These are phyloP conservation scores for Neonectria hederae DNA, from an alignment of 2,329 filamentous ascomycete genomes.

Conservation along the genomic window DNA sequence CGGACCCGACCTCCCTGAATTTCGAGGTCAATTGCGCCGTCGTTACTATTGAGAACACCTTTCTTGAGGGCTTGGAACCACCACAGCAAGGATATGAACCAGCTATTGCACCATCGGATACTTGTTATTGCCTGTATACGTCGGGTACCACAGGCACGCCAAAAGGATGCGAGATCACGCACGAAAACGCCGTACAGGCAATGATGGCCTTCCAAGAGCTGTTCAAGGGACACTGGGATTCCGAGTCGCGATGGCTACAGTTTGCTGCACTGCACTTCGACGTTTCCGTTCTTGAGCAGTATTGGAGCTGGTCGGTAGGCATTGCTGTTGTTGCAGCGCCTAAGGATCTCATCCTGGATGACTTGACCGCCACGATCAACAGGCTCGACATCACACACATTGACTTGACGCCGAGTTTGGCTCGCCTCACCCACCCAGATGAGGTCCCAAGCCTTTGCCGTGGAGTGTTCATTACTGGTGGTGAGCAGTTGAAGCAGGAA, in stretches of 20 bases:
- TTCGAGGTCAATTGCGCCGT: slow-evolving; percentile 47
- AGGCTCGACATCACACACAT: slow-evolving; percentile 85
- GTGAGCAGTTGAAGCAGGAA: slow-evolving; percentile 87
- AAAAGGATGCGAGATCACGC: slow-evolving; percentile 88
- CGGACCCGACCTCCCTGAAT: slow-evolving; percentile 44
- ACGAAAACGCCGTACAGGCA: slow-evolving; percentile 88
- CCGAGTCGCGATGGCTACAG: slow-evolving; percentile 82
- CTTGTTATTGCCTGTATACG: slow-evolving; percentile 87
- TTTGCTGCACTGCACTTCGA: slow-evolving; percentile 97
- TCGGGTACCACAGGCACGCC: slow-evolving; percentile 88
- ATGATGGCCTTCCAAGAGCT: slow-evolving; percentile 87
- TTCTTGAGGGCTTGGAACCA: slow-evolving; percentile 38
- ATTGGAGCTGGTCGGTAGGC: slow-evolving; percentile 94
- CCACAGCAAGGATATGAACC: slow-evolving; percentile 28
- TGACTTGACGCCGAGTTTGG: slow-evolving; percentile 89
- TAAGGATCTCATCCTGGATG: slow-evolving; percentile 85
- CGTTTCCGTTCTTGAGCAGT: slow-evolving; percentile 91
- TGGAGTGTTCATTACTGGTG: slow-evolving; percentile 93
- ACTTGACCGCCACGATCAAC: slow-evolving; percentile 78
- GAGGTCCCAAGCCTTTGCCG: slow-evolving; percentile 82
- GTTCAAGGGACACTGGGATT: slow-evolving; percentile 79
- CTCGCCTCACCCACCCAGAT: slow-evolving; percentile 78
- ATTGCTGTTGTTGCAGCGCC: slow-evolving; percentile 85
- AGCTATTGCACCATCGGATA: slow-evolving; percentile 57
- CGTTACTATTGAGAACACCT: slow-evolving; percentile 45